Base-by-base conservation (phyloP, 2,329 filamentous ascomycete species). In the Cordyceps javanica region DNA sequence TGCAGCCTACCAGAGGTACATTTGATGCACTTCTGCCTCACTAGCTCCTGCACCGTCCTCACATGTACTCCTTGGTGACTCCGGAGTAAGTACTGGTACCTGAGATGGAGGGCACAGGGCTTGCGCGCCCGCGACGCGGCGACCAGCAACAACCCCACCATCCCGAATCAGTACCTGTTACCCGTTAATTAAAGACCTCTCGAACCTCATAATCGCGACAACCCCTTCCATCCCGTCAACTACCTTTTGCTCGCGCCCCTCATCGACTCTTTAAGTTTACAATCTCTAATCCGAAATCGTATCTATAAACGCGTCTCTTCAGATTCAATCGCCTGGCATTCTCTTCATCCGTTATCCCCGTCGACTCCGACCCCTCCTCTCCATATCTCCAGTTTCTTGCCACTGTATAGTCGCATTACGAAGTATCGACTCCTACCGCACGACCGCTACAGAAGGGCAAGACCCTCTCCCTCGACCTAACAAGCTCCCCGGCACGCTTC, bases 401-500 rank as follows among this genome's bases (percentile, higher is more conserved):
- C 10, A 13, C 36, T 19, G 16, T 41, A 13, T 36, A 8, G 30
- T 45, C 41, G 41, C 52, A 52, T 42, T 36, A 41, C 30, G 4
- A 25, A 36, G 14, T 30, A 34, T 30, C 39, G 14, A 45, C 39
- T 55, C 26, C 26, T 23, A 42, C 19, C 38, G 36, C 45, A 53
- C 53, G 23, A 32, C 42, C 34, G 13, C 11, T 21, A 28, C 54
- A 32, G 46, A 10, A 45, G 38, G 46, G 38, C 46, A 44, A 54
- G n/a, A 41, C 19, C n/a, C 38, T 28, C 13, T 14, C 36, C 34
- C 25, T 32, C 45, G 8, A 45, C 11, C 28, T 54, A 26, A 45
- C 48, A 49, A 55, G 59, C 61, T 61, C 62, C 65, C 64, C 68
- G 66, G 64, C 65, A 68, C 72, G 72, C 70, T 67, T 67, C 64